Conservation (phyloP, 2,329 filamentous ascomycete species). For the Scytalidium lignicola region DNA sequence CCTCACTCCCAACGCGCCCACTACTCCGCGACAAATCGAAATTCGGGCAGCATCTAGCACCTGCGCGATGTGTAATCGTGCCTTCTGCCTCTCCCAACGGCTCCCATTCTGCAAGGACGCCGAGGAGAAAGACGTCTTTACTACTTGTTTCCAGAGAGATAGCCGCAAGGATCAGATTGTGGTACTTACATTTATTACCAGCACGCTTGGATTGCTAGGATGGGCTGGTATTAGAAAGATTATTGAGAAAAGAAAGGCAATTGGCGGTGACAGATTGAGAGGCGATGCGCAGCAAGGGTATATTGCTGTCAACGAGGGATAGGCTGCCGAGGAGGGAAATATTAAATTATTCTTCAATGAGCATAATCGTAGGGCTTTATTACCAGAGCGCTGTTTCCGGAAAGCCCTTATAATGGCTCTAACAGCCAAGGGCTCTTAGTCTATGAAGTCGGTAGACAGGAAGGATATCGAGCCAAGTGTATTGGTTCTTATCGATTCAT, state of each 20-base stretch:
- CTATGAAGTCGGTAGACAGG: too few relatives aligned
- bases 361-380: too few relatives aligned
- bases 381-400: too few relatives aligned
- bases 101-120: conserved; percentile 59
- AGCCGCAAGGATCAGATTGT: conserved; percentile 63
- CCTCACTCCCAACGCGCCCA: conserved; percentile 34
- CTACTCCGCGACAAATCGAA: conserved; percentile 10
- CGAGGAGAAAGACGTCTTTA: conserved; percentile 56
- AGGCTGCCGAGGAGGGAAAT: too few relatives aligned
- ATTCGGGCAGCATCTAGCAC: conserved; percentile 33
- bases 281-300: conserved; percentile 19
- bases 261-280: conserved; percentile 13
- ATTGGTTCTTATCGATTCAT: too few relatives aligned
- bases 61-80: conserved; percentile 60
- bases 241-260: conserved; percentile 34
- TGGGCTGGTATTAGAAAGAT: conserved; percentile 53
- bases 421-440: too few relatives aligned
- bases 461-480: too few relatives aligned
- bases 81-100: conserved; percentile 55
- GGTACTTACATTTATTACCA: conserved; percentile 58
- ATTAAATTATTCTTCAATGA: too few relatives aligned
- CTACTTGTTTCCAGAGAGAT: conserved; percentile 62
- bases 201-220: conserved; percentile 51
- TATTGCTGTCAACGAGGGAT: conserved; percentile 9
- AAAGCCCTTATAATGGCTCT: too few relatives aligned